Evolutionary conservation across 2,329 filamentous ascomycete species (phyloP).

Genomic region (Alternaria solani): DNA sequence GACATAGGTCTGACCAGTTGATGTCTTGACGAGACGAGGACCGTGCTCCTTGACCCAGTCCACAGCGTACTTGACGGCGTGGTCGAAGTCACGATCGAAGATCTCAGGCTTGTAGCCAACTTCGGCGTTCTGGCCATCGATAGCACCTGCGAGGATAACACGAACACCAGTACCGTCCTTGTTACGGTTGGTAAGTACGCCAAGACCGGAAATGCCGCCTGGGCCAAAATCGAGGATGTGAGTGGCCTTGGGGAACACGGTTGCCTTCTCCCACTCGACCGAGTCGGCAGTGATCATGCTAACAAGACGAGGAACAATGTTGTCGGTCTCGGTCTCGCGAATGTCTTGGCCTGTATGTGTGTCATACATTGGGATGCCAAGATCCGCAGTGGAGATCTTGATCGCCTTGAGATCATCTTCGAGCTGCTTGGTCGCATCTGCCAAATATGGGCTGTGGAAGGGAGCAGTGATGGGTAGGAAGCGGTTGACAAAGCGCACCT

Average conservation of each 20-base stretch:
- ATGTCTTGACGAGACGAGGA: slow-evolving; percentile 89
- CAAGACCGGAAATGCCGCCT: slow-evolving; percentile 94
- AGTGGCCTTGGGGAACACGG: slow-evolving; percentile 86
- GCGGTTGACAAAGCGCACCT: slow-evolving; percentile 94
- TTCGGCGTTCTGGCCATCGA: slow-evolving; percentile 87
- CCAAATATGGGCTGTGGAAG: slow-evolving; percentile 96
- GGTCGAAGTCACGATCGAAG: slow-evolving; percentile 93
- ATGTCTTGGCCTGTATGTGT: slow-evolving; percentile 82
- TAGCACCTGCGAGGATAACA: slow-evolving; percentile 92
- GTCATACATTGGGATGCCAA: slow-evolving; percentile 88
- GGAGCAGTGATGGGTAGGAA: slow-evolving; percentile 98
- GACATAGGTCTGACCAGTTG: slow-evolving; percentile 86
- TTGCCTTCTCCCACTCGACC: slow-evolving; percentile 96
- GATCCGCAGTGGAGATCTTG: slow-evolving; percentile 73
- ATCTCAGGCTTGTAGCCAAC: slow-evolving; percentile 98
- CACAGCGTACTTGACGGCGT: slow-evolving; percentile 92
- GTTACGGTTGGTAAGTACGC: slow-evolving; percentile 96
- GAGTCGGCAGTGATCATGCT: slow-evolving; percentile 94
- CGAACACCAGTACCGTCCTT: slow-evolving; percentile 98
- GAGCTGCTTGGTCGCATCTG: slow-evolving; percentile 81
- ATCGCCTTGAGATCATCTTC: slow-evolving; percentile 87
- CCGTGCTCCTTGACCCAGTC: slow-evolving; percentile 99
- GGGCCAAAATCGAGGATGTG: slow-evolving; percentile 97
- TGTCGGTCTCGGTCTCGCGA: slow-evolving; percentile 70
- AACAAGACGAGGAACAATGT: slow-evolving; percentile 85